These are phyloP conservation scores for Cucumis cinereus DNA, from an alignment of 306 rosid species.

Conservation along the genomic window DNA sequence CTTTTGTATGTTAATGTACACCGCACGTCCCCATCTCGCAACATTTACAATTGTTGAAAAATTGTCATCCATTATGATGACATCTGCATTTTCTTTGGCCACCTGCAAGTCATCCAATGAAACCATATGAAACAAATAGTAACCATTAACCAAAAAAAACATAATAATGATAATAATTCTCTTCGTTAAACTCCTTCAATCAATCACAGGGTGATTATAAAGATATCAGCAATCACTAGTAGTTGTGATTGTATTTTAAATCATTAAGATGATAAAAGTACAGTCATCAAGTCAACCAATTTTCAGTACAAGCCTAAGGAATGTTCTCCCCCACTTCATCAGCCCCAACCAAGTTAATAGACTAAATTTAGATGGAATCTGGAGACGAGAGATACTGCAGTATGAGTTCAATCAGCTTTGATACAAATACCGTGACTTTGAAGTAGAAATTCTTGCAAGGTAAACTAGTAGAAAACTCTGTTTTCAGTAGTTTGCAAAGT, in stretches of 20 bases:
- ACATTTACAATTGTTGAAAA: slow-evolving; percentile 75
- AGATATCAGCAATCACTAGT: neutral
- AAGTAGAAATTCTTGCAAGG: neutral
- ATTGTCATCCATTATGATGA: slow-evolving; percentile 82
- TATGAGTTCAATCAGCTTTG: neutral
- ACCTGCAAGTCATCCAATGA: slow-evolving; percentile 41
- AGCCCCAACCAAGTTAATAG: neutral
- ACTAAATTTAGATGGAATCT: neutral
- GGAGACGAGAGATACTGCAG: neutral
- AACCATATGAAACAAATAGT: neutral
- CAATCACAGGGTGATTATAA: neutral
- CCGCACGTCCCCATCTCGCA: slow-evolving; percentile 92
- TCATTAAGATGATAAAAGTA: neutral
- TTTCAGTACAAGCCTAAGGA: neutral
- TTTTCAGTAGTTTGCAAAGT: neutral
- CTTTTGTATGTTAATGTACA: slow-evolving; percentile 87
- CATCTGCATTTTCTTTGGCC: slow-evolving; percentile 91
- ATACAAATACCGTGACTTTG: neutral
- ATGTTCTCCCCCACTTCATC: neutral
- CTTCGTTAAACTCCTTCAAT: neutral
- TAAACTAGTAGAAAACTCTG: neutral
- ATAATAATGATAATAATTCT: neutral
- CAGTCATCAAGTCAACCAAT: neutral
- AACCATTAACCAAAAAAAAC: neutral
- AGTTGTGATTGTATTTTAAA: neutral